These are phyloP conservation scores for Lyophyllum atratum DNA, from an alignment of 768 basidiomycete genomes.

Conservation along the genomic window DNA sequence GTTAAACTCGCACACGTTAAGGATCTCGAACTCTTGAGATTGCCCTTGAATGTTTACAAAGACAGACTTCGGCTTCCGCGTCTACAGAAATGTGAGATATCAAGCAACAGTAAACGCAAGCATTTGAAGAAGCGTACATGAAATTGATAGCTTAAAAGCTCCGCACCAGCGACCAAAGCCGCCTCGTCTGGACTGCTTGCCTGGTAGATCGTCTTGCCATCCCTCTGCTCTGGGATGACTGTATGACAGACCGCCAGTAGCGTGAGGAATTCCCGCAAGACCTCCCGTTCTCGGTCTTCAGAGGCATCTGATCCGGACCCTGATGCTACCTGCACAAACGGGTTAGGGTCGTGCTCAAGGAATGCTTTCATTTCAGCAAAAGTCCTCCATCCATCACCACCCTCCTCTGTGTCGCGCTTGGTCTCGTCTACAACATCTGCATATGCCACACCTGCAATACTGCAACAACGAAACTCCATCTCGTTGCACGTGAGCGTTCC, in stretches of 20 bases:
- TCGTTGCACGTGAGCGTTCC: conserved; percentile 96
- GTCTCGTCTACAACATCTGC: conserved; percentile 90
- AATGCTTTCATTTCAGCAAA: conserved; percentile 72
- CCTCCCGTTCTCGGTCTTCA: conserved; percentile 46
- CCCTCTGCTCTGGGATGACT: conserved; percentile 90
- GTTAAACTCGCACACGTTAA: conserved; percentile 99
- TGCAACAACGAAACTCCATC: conserved; percentile 95
- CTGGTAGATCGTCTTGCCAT: conserved; percentile 91
- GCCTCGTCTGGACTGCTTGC: conserved; percentile 99
- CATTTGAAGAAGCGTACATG: conserved; percentile 58
- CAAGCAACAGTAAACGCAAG: not conserved
- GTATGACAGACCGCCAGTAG: conserved; percentile 96
- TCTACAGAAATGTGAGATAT: conserved; percentile 46
- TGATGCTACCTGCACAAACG: conserved; percentile 55
- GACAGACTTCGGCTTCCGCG: conserved; percentile 93
- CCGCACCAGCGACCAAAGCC: conserved; percentile 92
- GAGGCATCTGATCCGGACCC: conserved; percentile 28
- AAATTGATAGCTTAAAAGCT: conserved; percentile 89
- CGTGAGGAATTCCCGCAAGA: conserved; percentile 73
- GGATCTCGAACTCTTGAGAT: conserved; percentile 79
- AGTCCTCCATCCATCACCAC: conserved; percentile 69
- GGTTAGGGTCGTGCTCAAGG: conserved; percentile 55
- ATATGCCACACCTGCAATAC: conserved; percentile 86
- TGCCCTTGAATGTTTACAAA: conserved; percentile 81
- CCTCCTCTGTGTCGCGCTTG: conserved; percentile 64